These are phyloP conservation scores for Fusarium sp. DNA, from an alignment of 2,329 filamentous ascomycete species.

Conservation along the genomic window DNA sequence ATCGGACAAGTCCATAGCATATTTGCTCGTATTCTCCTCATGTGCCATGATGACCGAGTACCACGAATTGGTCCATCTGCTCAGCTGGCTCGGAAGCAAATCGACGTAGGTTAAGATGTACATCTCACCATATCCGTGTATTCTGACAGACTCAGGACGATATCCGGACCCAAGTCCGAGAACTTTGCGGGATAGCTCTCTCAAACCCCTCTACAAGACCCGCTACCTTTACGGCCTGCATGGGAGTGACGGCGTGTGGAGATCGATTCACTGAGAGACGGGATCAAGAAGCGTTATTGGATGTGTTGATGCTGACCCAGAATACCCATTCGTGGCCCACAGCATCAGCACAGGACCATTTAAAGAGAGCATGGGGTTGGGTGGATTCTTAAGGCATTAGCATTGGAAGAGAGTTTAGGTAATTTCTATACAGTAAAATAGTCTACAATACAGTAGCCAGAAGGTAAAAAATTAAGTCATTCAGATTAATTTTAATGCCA, in stretches of 20 bases:
- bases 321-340: constrained; percentile 63
- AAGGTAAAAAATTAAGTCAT: rapidly evolving
- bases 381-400: constrained; percentile 11
- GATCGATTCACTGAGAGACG: constrained; percentile 57
- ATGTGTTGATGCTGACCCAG: constrained; percentile 58
- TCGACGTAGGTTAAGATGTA: constrained; percentile 46
- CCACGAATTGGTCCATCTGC: constrained; percentile 56
- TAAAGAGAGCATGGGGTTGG: constrained; percentile 62
- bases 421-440: too few species aligned
- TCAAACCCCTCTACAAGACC: constrained; percentile 66
- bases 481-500: not conserved
- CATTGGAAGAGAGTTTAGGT: not conserved
- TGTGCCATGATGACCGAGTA: constrained; percentile 63
- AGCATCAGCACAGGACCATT: constrained; percentile 54
- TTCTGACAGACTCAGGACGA: constrained; percentile 50
- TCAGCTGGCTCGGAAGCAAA: constrained; percentile 41
- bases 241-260: constrained; percentile 61
- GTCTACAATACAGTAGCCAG: too few species aligned
- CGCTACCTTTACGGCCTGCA: constrained; percentile 63
- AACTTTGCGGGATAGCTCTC: constrained; percentile 67
- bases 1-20: constrained; percentile 69
- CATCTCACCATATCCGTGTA: rapidly evolving
- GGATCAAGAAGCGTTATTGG: constrained; percentile 60
- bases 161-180: constrained; percentile 49
- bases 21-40: constrained; percentile 65